phyloP scores from a whole-genome alignment of 495 filamentous ascomycete species.

The Aspergillus homomorphus region DNA sequence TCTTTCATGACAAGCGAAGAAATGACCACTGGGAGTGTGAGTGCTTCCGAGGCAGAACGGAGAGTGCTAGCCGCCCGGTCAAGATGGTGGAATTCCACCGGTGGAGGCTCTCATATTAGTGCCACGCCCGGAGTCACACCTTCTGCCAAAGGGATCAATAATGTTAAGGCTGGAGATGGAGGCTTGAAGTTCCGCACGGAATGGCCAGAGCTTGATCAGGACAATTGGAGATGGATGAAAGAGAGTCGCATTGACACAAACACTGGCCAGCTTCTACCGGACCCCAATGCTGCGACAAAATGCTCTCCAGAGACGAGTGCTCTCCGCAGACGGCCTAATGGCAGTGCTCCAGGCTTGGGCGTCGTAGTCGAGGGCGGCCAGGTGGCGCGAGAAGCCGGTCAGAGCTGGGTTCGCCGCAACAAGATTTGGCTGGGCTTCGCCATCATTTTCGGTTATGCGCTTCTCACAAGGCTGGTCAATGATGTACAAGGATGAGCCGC shows the following conservation, averaged over 20 bases:
- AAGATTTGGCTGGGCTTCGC: conserved; percentile 67
- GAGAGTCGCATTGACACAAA: conserved; percentile 75
- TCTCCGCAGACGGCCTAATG: conserved; percentile 60
- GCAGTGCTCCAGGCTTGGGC: conserved; percentile 68
- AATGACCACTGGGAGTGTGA: conserved; percentile 95
- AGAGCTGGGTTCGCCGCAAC: conserved; percentile 75
- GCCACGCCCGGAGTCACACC: conserved; percentile 44
- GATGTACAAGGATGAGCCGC: conserved; percentile 43
- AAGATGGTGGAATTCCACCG: conserved; percentile 96
- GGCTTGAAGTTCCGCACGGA: conserved; percentile 84
- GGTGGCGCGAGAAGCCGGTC: conserved; percentile 70
- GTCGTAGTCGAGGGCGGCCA: conserved; percentile 74
- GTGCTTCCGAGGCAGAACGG: conserved; percentile 73
- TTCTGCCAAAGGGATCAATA: conserved; percentile 57
- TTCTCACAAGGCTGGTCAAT: conserved; percentile 70
- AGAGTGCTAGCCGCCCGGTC: conserved; percentile 73
- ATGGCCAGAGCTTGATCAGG: conserved; percentile 85
- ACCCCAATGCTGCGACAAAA: conserved; percentile 37
- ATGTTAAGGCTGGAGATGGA: conserved; percentile 80
- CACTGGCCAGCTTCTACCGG: conserved; percentile 61
- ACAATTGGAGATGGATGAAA: conserved; percentile 93
- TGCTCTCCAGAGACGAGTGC: conserved; percentile 65
- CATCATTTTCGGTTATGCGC: conserved; percentile 71
- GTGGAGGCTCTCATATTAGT: conserved; percentile 73
- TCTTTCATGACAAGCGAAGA: conserved; percentile 99